phyloP scores from a whole-genome alignment of 768 basidiomycete species.

The Phaeotremella fagi region DNA sequence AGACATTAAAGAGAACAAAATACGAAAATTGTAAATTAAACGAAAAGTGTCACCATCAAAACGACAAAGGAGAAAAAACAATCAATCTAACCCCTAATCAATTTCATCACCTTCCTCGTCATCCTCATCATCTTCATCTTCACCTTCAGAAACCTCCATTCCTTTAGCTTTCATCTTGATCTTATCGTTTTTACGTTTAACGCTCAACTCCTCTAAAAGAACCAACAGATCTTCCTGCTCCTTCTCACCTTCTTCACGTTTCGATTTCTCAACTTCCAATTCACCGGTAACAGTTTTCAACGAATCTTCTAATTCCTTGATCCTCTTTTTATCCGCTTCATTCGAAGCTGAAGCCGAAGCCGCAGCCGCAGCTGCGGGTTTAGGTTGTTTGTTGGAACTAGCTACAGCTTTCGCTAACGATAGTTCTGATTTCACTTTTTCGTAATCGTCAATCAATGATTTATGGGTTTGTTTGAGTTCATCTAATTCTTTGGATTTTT shows the following conservation, averaged over 20 bases:
- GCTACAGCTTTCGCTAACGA: constrained; percentile 13
- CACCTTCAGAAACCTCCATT: constrained; percentile 88
- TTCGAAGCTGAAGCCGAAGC: background rate
- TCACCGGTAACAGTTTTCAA: constrained; percentile 41
- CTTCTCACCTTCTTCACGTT: constrained; percentile 78
- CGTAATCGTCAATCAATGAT: constrained; percentile 1
- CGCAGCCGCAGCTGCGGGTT: constrained; percentile 1
- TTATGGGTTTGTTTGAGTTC: background rate
- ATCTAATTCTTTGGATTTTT: constrained; percentile 8
- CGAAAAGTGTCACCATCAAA: too few relatives aligned
- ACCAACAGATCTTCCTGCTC: constrained; percentile 96
- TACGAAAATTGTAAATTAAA: too few relatives aligned
- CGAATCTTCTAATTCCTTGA: constrained; percentile 11
- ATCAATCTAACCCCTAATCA: background rate
- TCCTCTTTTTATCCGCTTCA: constrained; percentile 10
- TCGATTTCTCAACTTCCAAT: constrained; percentile 58
- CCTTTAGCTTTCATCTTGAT: constrained; percentile 65
- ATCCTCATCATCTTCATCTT: constrained; percentile 57
- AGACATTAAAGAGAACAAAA: too few relatives aligned
- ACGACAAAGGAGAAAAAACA: too few relatives aligned
- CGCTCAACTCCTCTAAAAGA: constrained; percentile 81
- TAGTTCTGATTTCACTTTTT: constrained; percentile 16
- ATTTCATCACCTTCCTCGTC: constrained; percentile 50
- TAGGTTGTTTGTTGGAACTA: too few relatives aligned
- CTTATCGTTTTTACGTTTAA: constrained; percentile 82